Percentiles rank a stretch among this genome's conserved stretches.
phyloP scores from a whole-genome alignment of 768 basidiomycete genomes.

The Termitomyces sp. region DNA sequence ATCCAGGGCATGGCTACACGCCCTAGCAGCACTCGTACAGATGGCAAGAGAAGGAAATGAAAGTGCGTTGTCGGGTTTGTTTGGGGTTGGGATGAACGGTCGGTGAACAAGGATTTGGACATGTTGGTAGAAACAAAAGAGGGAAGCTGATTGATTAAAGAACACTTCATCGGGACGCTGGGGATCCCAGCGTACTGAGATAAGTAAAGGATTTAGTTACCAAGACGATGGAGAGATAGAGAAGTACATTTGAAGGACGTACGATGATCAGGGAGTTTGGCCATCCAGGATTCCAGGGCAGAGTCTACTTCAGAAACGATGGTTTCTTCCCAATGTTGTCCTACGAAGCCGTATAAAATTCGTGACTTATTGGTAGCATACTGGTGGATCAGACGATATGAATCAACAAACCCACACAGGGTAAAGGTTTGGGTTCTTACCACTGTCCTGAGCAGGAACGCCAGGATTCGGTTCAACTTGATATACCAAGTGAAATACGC shows the following conservation, averaged over 20 bases:
- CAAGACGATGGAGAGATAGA: neutral
- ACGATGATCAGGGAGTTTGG: constrained; percentile 58
- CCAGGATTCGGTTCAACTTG: constrained; percentile 60
- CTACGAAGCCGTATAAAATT: constrained; percentile 56
- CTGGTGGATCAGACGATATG: constrained; percentile 27
- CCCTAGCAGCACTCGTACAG: constrained; percentile 76
- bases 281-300: constrained; percentile 64
- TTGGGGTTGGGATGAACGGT: constrained; percentile 65
- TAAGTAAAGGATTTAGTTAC: too few relatives aligned
- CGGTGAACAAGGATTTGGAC: constrained; percentile 72
- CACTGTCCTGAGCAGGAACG: constrained; percentile 60
- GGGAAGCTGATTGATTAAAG: constrained; percentile 58
- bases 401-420: neutral
- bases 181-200: constrained; percentile 47
- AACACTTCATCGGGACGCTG: constrained; percentile 33
- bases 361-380: constrained; percentile 82
- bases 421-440: constrained; percentile 29
- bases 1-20: constrained; percentile 73
- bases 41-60: constrained; percentile 68
- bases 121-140: constrained; percentile 48
- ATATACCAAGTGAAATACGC: constrained; percentile 52
- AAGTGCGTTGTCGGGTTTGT: constrained; percentile 33
- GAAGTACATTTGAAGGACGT: constrained; percentile 16
- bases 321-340: constrained; percentile 57
- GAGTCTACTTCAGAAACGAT: constrained; percentile 70